Evolutionary conservation across 352 stramenopile genomes (phyloP).

Genomic region (Phytophthora litchii): DNA sequence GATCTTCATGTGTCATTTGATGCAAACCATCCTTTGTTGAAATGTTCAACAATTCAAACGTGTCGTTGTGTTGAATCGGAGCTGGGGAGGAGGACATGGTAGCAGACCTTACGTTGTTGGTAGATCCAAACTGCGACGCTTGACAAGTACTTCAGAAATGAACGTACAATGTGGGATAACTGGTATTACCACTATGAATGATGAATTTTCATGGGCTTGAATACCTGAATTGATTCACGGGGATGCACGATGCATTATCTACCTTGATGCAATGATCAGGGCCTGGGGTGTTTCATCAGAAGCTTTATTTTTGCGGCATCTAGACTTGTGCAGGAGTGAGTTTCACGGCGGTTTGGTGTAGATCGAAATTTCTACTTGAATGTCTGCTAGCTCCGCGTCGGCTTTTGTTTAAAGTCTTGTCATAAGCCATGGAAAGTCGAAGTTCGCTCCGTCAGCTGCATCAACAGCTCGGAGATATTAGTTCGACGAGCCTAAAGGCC

Average conservation of each 20-base stretch:
- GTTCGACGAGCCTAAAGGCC: not conserved
- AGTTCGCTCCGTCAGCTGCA: constrained; percentile 54
- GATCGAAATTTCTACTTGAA: not conserved
- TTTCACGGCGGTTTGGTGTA: too few relatives aligned
- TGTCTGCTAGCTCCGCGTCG: not conserved
- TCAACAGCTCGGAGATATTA: constrained; percentile 42
- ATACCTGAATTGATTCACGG: too few relatives aligned
- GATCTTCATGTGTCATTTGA: constrained; percentile 8
- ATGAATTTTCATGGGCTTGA: too few relatives aligned
- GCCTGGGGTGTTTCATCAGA: too few relatives aligned
- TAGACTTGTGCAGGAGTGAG: too few relatives aligned
- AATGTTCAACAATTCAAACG: not conserved
- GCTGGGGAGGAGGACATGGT: constrained; percentile 7
- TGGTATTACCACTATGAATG: too few relatives aligned
- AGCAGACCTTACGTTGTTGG: too few relatives aligned
- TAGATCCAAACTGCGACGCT: constrained; percentile 18
- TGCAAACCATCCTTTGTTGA: constrained; percentile 3
- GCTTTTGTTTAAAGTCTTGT: constrained; percentile 2
- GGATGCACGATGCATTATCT: too few relatives aligned
- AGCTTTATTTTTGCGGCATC: too few relatives aligned
- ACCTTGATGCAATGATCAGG: too few relatives aligned
- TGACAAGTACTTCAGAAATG: not conserved
- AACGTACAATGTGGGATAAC: too few relatives aligned
- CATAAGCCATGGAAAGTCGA: constrained; percentile 43
- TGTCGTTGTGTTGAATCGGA: not conserved